These are phyloP conservation scores for Fraxinus pennsylvanica DNA, from an alignment of 257 asterid species.

Conservation along the genomic window DNA sequence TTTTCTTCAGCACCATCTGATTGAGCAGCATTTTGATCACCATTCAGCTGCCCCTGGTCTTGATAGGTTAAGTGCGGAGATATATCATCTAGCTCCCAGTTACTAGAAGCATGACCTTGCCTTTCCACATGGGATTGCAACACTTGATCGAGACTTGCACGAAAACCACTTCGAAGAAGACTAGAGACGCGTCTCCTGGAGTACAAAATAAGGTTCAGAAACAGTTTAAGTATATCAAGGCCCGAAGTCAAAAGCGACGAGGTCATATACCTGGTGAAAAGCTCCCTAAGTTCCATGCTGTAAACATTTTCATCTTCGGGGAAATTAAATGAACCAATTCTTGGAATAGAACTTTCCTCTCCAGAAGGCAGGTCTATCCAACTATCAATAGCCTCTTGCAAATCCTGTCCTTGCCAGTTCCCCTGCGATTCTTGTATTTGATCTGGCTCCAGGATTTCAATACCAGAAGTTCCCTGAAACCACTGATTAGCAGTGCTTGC, in stretches of 20 bases:
- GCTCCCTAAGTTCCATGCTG: slow-evolving; percentile 73
- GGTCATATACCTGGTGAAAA: slow-evolving; percentile 64
- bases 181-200: slow-evolving; percentile 81
- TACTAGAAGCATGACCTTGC: slow-evolving; percentile 57
- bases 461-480: slow-evolving; percentile 40
- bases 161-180: slow-evolving; percentile 87
- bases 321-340: slow-evolving; percentile 42
- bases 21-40: slow-evolving; percentile 31
- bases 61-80: slow-evolving; percentile 26
- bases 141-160: slow-evolving; percentile 76
- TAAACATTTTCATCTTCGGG: slow-evolving; percentile 60
- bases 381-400: slow-evolving; percentile 63
- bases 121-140: slow-evolving; percentile 75
- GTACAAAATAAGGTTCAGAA: slow-evolving; percentile 13
- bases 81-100: slow-evolving; percentile 54
- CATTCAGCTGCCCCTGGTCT: slow-evolving; percentile 44
- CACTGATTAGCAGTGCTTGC: slow-evolving; percentile 39
- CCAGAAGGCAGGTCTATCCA: slow-evolving; percentile 67
- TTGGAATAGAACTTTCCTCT: slow-evolving; percentile 45
- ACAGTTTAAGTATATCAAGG: not conserved
- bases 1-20: not conserved
- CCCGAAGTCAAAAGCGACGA: not conserved
- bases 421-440: slow-evolving; percentile 48
- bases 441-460: slow-evolving; percentile 41
- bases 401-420: slow-evolving; percentile 54